phyloP scores from a whole-genome alignment of 1,139 yeast genomes.

The Tardiomyces blankii region DNA sequence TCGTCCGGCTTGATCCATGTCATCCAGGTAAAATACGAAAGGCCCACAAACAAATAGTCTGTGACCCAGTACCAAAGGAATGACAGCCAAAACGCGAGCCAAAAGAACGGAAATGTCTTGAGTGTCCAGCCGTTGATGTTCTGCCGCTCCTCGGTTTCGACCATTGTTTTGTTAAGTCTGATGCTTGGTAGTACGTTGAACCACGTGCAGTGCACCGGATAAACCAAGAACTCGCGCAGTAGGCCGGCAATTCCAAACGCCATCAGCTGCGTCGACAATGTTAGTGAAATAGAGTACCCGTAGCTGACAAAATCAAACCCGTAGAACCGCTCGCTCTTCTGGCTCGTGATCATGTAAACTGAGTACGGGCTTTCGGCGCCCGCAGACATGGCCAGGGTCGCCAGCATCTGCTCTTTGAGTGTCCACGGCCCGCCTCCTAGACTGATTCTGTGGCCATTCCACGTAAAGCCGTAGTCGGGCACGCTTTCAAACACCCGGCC shows the following conservation, averaged over 20 bases:
- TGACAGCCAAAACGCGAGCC: conserved; percentile 26
- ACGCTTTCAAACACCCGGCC: conserved; percentile 28
- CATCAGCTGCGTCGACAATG: conserved; percentile 43
- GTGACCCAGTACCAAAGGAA: conserved; percentile 51
- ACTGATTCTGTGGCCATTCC: neutral
- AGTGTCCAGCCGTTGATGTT: conserved; percentile 37
- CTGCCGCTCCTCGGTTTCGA: conserved; percentile 7
- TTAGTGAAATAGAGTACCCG: conserved; percentile 38
- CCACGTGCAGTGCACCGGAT: conserved; percentile 31
- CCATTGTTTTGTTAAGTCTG: conserved; percentile 22
- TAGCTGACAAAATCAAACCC: conserved; percentile 16
- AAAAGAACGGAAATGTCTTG: conserved; percentile 36
- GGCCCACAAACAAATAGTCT: conserved; percentile 36
- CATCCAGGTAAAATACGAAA: conserved; percentile 46
- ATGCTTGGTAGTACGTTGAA: conserved; percentile 30
- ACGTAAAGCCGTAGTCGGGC: too few relatives aligned
- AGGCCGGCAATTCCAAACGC: conserved; percentile 52
- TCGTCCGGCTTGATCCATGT: conserved; percentile 51
- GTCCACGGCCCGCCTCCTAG: conserved; percentile 47
- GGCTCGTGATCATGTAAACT: conserved; percentile 20
- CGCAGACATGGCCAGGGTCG: conserved; percentile 22
- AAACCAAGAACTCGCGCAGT: conserved; percentile 26
- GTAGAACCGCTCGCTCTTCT: conserved; percentile 21
- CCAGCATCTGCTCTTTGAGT: conserved; percentile 44
- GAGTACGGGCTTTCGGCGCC: conserved; percentile 14